Base-by-base conservation (phyloP, 2,329 filamentous ascomycete genomes). In the Talaromyces sp. region DNA sequence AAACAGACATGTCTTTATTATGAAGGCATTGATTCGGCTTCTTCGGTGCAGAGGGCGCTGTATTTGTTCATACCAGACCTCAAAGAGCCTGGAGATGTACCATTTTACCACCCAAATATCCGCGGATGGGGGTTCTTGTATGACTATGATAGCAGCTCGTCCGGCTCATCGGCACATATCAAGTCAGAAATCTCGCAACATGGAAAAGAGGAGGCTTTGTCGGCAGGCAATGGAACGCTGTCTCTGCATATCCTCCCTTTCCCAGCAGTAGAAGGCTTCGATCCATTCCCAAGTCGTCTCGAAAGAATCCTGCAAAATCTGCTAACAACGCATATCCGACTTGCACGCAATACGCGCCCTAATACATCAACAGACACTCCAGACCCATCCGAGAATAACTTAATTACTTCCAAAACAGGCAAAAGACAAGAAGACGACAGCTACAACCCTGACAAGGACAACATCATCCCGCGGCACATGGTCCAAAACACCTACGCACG, bases 81-180 rank as follows among this genome's bases (percentile, higher is more conserved):
- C 9, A 75, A 83, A 37, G 80, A 80, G 1, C 79, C 84, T 11
- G 82, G 85, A 15, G 85, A 89, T 2, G 84, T 95, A 67, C 94
- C 94, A 0, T 97, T 90, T 78, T 98, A 97, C 77, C 93, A 97
- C 73, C 94, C 94, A 25, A 83, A 85, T 61, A 89, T 96, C 25
- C 84, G 83, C 61, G 87, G 86, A 13, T 83, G 97, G 27, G 92
- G 89, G 5, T 93, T 95, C 69, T 79, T 93, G 8, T 91, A 96
- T 76, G 85, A 86, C 41, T 75, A 41, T 39, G 62, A 67, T 67
- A 9, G 15, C 56, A 43, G 11, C 4, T 60, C 64, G 43, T 52
- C 43, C 8, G 17, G 17, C 8, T 66, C 78, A 3, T 67, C 72
- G n/a, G 71, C 75, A 15, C 73, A 73, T 25, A 3, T 15, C 4